Conservation (phyloP, 352 stramenopile species). For the Globisporangium camurandrum region DNA sequence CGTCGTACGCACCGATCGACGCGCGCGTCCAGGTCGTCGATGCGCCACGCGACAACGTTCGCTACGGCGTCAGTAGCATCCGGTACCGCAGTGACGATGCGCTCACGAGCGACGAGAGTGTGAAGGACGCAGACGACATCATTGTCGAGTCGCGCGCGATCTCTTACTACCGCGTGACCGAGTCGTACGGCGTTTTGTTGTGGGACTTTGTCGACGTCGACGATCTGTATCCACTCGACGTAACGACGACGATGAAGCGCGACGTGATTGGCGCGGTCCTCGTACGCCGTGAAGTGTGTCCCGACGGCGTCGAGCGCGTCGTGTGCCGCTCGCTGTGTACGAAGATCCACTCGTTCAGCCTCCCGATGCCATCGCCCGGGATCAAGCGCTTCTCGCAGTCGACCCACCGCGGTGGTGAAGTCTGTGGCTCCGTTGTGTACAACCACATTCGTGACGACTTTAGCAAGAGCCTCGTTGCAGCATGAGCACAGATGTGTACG, state of each 20-base stretch:
- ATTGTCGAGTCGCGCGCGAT: conserved; percentile 22
- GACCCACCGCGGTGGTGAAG: conserved; percentile 16
- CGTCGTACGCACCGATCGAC: conserved; percentile 27
- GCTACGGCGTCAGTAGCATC: conserved; percentile 30
- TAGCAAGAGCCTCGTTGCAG: not conserved
- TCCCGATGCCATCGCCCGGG: conserved; percentile 3
- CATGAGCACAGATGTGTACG: not conserved
- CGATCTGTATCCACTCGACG: conserved; percentile 19
- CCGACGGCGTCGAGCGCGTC: conserved; percentile 39
- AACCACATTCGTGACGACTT: conserved; percentile 31
- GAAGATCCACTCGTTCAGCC: conserved; percentile 37
- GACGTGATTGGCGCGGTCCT: conserved; percentile 25
- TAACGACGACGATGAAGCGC: conserved; percentile 19
- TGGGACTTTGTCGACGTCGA: conserved; percentile 34
- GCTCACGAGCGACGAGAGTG: too few species aligned
- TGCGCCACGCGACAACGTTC: conserved; percentile 30
- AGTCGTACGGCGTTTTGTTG: conserved; percentile 18
- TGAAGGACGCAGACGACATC: conserved; percentile 16
- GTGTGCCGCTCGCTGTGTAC: conserved; percentile 52
- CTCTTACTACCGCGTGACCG: conserved; percentile 21
- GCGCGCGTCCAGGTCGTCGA: conserved; percentile 22
- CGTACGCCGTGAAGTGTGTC: conserved; percentile 31
- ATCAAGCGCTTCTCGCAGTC: conserved; percentile 22
- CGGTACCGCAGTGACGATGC: conserved; percentile 21
- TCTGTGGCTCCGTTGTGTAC: conserved; percentile 36